Evolutionary conservation across 129 eudicot species (phyloP), one percentile per base, ranked within the genome.

Genomic region (Logfia minima): DNA sequence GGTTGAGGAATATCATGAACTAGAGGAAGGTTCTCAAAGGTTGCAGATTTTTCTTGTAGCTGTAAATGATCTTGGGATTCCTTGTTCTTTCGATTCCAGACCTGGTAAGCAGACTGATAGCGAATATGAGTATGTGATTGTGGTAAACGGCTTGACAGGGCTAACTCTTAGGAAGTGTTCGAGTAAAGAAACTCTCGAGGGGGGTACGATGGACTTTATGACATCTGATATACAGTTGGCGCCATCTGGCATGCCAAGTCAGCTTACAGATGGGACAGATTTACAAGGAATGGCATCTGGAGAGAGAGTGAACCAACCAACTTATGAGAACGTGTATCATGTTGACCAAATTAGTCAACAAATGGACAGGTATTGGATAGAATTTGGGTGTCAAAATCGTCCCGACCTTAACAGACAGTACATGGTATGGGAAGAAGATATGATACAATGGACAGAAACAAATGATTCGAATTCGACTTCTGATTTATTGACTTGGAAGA

Each of bases 1-100:
- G 96, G 75, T 90, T 19, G 96, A 90, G 78, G 96, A 90, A 73
- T 85, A 80, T 79, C 84, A 90, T 55, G 88, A 81, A 45, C 48
- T 85, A 2, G 92, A 83, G 34, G 76, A 70, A 79, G 79, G 65
- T 59, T 87, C 86, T 24, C 86, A 87, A 65, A 79, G 90, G 17
- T 68, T 85, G 53, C 70, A 92, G 8, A 68, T 90, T 24, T 90
- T 90, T 81, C 96, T 90, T 66, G 81, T 83, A 35, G 16, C 88
- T 56, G 21, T 23, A 22, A 70, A 45, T 73, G 96, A 90, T 21
- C 37, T 79, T 0, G 90, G 72, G n/a, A 81, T 83, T 35, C 83
- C 90, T 10, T 69, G 79, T 78, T 70, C 84, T 68, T 68, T 39
- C 16, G 88, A 88, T 61, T 70, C 71, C 52, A 75, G 82, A 72